phyloP scores from a whole-genome alignment of 2,329 filamentous ascomycete genomes.

The Scortechinia acanthostroma region DNA sequence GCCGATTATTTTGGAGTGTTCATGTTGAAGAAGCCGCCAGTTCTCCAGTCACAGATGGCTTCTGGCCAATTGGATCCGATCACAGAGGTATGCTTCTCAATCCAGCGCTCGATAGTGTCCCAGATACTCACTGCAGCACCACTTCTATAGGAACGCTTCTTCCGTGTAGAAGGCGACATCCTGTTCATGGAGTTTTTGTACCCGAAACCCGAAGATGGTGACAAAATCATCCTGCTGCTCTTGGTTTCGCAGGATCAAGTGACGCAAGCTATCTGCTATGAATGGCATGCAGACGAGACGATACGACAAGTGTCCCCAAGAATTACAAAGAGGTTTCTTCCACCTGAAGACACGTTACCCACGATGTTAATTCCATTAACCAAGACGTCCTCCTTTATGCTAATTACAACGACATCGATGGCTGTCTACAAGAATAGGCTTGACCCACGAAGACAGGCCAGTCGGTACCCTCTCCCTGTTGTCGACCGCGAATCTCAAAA shows the following conservation, averaged over 20 bases:
- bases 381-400: not conserved
- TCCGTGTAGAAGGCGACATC: slow-evolving; percentile 62
- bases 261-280: slow-evolving; percentile 46
- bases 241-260: slow-evolving; percentile 39
- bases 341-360: not conserved
- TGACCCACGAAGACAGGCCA: not conserved
- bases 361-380: not conserved
- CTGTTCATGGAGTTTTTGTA: slow-evolving; percentile 81
- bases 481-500: not conserved
- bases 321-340: not conserved
- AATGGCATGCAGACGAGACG: slow-evolving; percentile 47
- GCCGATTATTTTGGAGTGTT: not conserved
- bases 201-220: slow-evolving; percentile 56
- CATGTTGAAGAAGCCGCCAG: not conserved
- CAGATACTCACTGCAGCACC: not conserved
- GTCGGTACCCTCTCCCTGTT: not conserved
- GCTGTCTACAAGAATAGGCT: not conserved
- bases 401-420: not conserved
- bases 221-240: slow-evolving; percentile 72
- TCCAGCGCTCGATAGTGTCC: not conserved
- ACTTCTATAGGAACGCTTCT: slow-evolving; percentile 6
- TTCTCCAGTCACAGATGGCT: not conserved
- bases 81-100: not conserved
- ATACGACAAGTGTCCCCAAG: slow-evolving; percentile 31
- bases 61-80: not conserved